Base-by-base conservation (phyloP, 139 green algal species). In the Asterochloris erici region DNA sequence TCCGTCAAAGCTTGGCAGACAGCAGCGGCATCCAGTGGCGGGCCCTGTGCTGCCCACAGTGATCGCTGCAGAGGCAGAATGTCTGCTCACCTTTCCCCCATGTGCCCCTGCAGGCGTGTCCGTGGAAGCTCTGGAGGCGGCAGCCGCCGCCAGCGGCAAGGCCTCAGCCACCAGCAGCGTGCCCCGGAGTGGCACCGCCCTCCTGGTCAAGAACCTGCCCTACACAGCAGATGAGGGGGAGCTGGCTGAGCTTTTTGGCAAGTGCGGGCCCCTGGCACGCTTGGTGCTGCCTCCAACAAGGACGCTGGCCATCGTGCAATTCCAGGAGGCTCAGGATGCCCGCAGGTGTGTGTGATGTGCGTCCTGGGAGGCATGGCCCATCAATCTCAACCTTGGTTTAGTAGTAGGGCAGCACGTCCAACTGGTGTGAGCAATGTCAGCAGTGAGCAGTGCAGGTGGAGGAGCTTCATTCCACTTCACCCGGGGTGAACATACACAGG, bases 201-300 rank as follows among this genome's bases (percentile, higher is more conserved):
- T 99, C 63, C 87, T 99, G 14, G 89, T 98, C 14, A 99, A 99
- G 93, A 99, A 99, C 86, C 83, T 99, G 90, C 97, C 97, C 0
- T 98, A 94, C 85, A 81, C 69, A 0, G 73, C 89, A 17, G 89
- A 88, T 21, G 86, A 92, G 79, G 86, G 91, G 17, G 95, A 96
- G 79, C 83, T 98, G 68, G 15, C 82, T 66, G 85, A 87, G 63
- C 73, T 97, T 77, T 94, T 97, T 82, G 84, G 85, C 2, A 79
- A 76, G 10, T 74, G 61, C 54, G 91, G 92, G 29, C 68, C 81
- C 0, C 10, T 99, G 27, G 79, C 84, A 10, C 89, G 94, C 63
- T 74, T 98, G 79, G 90, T 99, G 70, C 88, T 99, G 77, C 96
- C 96, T 21, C 79, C 87, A 4, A 98, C 94, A 0, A 85, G 85